Evolutionary conservation across 2,329 filamentous ascomycete genomes (phyloP).

Genomic region (Penicillium sclerotiorum): DNA sequence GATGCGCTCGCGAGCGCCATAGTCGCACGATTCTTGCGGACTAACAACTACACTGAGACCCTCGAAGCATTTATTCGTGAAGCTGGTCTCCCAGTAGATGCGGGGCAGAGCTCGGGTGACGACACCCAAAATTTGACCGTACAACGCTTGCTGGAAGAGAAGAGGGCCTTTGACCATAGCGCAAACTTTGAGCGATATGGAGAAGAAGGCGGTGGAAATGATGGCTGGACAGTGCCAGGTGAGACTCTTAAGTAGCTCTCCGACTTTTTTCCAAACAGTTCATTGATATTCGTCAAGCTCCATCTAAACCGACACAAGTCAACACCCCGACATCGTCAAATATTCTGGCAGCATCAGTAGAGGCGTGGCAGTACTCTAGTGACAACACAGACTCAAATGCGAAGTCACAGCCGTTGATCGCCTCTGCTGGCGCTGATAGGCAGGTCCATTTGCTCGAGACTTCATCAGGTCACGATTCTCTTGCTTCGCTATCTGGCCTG

Average conservation of each 20-base stretch:
- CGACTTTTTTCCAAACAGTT: background rate
- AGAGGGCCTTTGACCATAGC: constrained; percentile 59
- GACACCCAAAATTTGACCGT: constrained; percentile 55
- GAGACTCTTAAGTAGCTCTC: constrained; percentile 15
- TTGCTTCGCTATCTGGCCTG: constrained; percentile 31
- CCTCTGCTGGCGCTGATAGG: constrained; percentile 51
- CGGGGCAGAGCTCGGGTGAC: constrained; percentile 40
- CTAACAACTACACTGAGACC: constrained; percentile 53
- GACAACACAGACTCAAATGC: constrained; percentile 7
- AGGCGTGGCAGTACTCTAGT: constrained; percentile 34
- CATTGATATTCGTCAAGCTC: constrained; percentile 42
- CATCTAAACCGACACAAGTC: constrained; percentile 47
- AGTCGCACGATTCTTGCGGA: constrained; percentile 48
- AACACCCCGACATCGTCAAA: constrained; percentile 54
- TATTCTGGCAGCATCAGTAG: constrained; percentile 54
- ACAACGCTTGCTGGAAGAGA: constrained; percentile 63
- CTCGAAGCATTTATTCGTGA: constrained; percentile 61
- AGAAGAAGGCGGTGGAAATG: constrained; percentile 43
- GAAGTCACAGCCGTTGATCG: constrained; percentile 31
- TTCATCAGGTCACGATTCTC: constrained; percentile 18
- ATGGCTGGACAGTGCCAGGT: constrained; percentile 53
- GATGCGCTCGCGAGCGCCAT: constrained; percentile 36
- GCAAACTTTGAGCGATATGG: constrained; percentile 59
- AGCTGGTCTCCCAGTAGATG: constrained; percentile 56
- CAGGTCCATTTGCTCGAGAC: constrained; percentile 51